Percentiles rank a stretch among this genome's conserved stretches.
These are phyloP conservation scores for Hypsizygus marmoreus DNA, from an alignment of 768 basidiomycete species.

Conservation along the genomic window DNA sequence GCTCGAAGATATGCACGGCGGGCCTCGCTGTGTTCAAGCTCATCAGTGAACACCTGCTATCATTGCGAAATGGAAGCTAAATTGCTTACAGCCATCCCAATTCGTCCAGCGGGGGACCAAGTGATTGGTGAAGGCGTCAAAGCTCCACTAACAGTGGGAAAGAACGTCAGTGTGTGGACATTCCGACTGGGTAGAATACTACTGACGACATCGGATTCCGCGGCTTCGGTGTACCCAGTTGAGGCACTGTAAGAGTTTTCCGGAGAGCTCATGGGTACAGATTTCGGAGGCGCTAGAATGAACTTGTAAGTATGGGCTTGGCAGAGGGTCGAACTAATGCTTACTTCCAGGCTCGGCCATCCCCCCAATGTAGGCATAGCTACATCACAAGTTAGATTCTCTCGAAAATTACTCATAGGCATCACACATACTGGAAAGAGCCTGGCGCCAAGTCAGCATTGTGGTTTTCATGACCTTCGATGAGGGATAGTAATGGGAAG, in stretches of 20 bases:
- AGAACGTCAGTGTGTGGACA: background rate
- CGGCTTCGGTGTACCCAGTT: background rate
- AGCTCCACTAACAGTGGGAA: conserved; percentile 17
- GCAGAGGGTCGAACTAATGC: background rate
- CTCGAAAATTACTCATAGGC: background rate
- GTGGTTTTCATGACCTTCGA: conserved; percentile 20
- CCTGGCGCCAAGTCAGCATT: conserved; percentile 14
- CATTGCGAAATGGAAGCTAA: background rate
- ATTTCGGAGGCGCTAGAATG: background rate
- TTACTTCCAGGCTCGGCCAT: conserved; percentile 14
- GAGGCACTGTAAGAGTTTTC: conserved; percentile 11
- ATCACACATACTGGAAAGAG: conserved; percentile 20
- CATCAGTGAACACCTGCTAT: too few species aligned
- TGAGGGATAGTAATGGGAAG: conserved; percentile 20
- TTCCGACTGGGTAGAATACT: too few species aligned
- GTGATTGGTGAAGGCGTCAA: conserved; percentile 10
- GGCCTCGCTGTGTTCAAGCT: too few species aligned
- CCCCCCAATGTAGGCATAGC: conserved; percentile 15
- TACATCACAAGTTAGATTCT: background rate
- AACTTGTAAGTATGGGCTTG: background rate
- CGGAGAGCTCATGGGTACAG: conserved; percentile 11
- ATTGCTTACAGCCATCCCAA: conserved; percentile 19
- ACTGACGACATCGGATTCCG: conserved; percentile 21
- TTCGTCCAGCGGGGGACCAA: conserved; percentile 24
- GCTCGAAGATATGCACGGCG: conserved; percentile 1